phyloP scores from a whole-genome alignment of 495 filamentous ascomycete genomes.

The Neurospora hispaniola region DNA sequence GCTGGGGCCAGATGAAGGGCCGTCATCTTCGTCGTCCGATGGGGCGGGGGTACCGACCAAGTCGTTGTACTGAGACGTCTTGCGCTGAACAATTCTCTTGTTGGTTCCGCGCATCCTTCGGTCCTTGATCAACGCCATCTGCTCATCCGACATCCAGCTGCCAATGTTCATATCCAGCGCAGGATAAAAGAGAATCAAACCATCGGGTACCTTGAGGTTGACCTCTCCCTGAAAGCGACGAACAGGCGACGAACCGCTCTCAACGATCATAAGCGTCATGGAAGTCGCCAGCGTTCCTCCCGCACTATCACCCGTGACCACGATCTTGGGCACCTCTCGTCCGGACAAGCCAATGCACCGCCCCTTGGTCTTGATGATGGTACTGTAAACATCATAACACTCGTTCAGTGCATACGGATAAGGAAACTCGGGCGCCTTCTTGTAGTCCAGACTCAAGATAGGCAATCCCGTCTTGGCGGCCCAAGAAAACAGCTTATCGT shows the following conservation, averaged over 20 bases:
- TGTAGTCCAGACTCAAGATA: constrained; percentile 83
- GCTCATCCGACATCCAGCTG: constrained; percentile 99
- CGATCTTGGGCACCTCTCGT: constrained; percentile 53
- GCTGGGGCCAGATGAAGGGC: constrained; percentile 11
- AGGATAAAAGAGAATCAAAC: constrained; percentile 79
- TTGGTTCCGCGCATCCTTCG: constrained; percentile 68
- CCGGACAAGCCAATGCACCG: constrained; percentile 80
- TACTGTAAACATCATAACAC: constrained; percentile 88
- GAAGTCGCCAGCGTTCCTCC: constrained; percentile 84
- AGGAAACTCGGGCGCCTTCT: constrained; percentile 87
- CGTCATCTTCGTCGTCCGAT: constrained; percentile 50
- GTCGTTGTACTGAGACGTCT: constrained; percentile 53
- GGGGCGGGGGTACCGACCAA: constrained; percentile 53
- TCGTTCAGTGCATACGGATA: constrained; percentile 95
- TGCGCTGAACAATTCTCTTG: constrained; percentile 59
- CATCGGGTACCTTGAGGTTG: constrained; percentile 65
- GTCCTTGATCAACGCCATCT: constrained; percentile 88
- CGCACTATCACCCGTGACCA: constrained; percentile 85
- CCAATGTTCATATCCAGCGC: constrained; percentile 89
- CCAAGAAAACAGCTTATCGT: constrained; percentile 89
- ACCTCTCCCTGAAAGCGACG: constrained; percentile 48
- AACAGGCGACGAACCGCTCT: constrained; percentile 48
- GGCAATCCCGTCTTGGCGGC: constrained; percentile 75
- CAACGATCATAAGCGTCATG: constrained; percentile 75
- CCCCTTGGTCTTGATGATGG: constrained; percentile 63